Evolutionary conservation across 176 grass and related monocot genomes (phyloP).

Genomic region (Dendrocalamus sinicus): DNA sequence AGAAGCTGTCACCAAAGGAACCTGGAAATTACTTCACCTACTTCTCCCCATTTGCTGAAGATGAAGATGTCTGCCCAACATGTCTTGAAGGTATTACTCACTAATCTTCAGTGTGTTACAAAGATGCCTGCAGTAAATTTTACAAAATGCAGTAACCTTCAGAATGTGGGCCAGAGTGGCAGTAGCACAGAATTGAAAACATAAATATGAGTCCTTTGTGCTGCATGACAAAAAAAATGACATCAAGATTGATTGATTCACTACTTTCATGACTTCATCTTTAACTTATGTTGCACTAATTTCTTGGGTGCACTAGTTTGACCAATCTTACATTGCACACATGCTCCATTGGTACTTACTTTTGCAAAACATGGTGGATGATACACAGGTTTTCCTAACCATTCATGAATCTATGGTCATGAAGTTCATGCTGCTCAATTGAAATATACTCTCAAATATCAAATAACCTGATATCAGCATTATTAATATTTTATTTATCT

Average conservation of each 20-base stretch:
- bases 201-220: neutral
- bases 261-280: neutral
- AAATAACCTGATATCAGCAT: neutral
- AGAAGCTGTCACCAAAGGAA: slow-evolving; percentile 60
- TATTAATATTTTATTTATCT: slow-evolving; percentile 1
- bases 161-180: neutral
- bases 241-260: neutral
- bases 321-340: neutral
- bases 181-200: neutral
- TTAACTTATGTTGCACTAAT: slow-evolving; percentile 19
- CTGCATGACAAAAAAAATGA: neutral
- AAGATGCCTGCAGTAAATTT: neutral
- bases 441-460: neutral
- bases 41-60: slow-evolving; percentile 71
- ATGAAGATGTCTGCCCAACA: slow-evolving; percentile 95
- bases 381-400: neutral
- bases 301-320: neutral
- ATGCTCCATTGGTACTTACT: neutral
- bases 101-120: neutral
- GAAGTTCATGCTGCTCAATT: neutral
- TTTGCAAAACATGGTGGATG: neutral
- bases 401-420: neutral
- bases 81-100: slow-evolving; percentile 88
- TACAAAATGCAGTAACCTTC: neutral
- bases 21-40: slow-evolving; percentile 62